Evolutionary conservation across 495 filamentous ascomycete species (phyloP).

Genomic region (Xanthoparmelia taractica): DNA sequence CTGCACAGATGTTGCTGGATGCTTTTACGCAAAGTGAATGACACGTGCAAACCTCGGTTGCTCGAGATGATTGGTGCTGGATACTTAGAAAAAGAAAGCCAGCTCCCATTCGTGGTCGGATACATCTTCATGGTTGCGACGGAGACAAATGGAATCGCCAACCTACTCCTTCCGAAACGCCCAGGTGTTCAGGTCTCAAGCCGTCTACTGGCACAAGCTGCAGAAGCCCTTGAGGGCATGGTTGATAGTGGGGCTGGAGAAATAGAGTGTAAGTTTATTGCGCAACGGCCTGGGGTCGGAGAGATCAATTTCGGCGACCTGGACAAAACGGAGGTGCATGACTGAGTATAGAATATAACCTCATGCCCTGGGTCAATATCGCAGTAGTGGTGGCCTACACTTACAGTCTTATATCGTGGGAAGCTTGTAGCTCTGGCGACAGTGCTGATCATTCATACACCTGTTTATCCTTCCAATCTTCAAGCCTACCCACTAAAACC

Average conservation of each 20-base stretch:
- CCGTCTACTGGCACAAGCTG: constrained; percentile 1
- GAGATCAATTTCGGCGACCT: neutral
- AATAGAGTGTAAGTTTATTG: constrained; percentile 6
- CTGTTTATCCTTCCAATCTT: too few species aligned
- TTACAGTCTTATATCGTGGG: too few species aligned
- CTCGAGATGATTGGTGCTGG: constrained; percentile 27
- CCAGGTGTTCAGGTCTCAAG: neutral
- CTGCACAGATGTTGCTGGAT: constrained; percentile 37
- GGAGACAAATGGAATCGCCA: constrained; percentile 6
- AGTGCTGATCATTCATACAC: too few species aligned
- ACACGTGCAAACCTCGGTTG: constrained; percentile 28
- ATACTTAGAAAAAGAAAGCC: constrained; percentile 33
- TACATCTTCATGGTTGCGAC: constrained; percentile 35
- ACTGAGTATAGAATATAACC: neutral
- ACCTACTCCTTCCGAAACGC: constrained; percentile 1
- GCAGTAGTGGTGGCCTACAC: too few species aligned
- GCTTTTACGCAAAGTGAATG: constrained; percentile 30
- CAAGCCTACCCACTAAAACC: too few species aligned
- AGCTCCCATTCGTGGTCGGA: constrained; percentile 37
- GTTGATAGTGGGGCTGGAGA: constrained; percentile 8
- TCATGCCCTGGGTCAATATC: neutral
- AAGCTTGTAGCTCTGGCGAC: too few species aligned
- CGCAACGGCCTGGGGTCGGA: neutral
- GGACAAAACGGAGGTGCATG: neutral
- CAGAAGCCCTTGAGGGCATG: neutral